Evolutionary conservation across 139 green algal genomes (phyloP).

Genomic region (Parachlorella kessleri): DNA sequence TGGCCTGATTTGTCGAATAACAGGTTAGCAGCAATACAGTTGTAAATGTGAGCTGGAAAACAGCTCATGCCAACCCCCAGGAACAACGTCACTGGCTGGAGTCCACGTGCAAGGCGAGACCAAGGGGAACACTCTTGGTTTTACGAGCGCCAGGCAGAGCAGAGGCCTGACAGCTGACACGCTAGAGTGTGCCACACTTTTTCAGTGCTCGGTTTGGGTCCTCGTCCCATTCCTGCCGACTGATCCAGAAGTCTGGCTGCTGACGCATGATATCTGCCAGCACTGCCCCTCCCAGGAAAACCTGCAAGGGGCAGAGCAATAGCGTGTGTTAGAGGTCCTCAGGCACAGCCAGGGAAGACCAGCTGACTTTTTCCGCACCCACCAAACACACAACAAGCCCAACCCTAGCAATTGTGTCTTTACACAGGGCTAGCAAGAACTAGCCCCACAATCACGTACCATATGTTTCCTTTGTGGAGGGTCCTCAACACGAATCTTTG

Average conservation of each 20-base stretch:
- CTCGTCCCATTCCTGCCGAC: slow-evolving; percentile 68
- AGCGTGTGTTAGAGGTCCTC: neutral
- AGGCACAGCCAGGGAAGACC: neutral
- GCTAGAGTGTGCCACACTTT: slow-evolving; percentile 58
- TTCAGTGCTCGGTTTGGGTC: slow-evolving; percentile 50
- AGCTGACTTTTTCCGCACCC: neutral
- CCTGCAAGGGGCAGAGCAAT: neutral
- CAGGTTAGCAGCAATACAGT: too few relatives aligned
- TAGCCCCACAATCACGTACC: too few relatives aligned
- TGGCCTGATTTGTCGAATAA: too few relatives aligned
- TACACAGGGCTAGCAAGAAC: too few relatives aligned
- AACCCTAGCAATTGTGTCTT: neutral
- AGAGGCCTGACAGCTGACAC: too few relatives aligned
- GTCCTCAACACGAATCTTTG: slow-evolving; percentile 72
- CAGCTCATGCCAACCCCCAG: too few relatives aligned
- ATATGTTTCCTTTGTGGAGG: slow-evolving; percentile 73
- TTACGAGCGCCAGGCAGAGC: too few relatives aligned
- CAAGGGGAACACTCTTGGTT: too few relatives aligned
- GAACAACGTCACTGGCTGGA: too few relatives aligned
- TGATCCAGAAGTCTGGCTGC: slow-evolving; percentile 77
- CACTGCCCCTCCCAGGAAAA: slow-evolving; percentile 75
- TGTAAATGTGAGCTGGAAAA: too few relatives aligned
- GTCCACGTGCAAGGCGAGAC: too few relatives aligned
- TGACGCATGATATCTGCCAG: slow-evolving; percentile 86
- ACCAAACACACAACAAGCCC: neutral